Conservation (phyloP, 371 early-diverging fungal genomes). For the Circinella umbellata region DNA sequence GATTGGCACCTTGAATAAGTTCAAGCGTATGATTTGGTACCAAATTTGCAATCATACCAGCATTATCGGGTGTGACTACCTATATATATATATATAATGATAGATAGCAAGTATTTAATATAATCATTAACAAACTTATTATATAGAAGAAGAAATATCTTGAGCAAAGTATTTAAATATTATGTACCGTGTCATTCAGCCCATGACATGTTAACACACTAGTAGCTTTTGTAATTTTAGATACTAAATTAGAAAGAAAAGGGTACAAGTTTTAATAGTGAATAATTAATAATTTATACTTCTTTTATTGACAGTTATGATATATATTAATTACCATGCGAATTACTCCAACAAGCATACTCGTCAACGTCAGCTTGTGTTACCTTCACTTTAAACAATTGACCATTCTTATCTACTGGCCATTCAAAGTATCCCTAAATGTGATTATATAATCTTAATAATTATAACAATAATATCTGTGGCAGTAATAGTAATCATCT, state of each 20-base stretch:
- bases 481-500: too few species aligned
- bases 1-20: conserved; percentile 59
- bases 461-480: neutral
- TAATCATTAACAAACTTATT: too few species aligned
- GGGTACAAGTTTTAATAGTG: neutral
- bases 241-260: conserved; percentile 20
- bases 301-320: neutral
- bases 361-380: conserved; percentile 40
- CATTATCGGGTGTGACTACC: conserved; percentile 65
- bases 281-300: too few species aligned
- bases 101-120: neutral
- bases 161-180: neutral
- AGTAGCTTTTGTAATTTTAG: conserved; percentile 58
- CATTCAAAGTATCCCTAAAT: conserved; percentile 49
- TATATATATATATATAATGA: conserved; percentile 16
- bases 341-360: conserved; percentile 42
- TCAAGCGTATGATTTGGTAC: conserved; percentile 56
- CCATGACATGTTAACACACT: conserved; percentile 68
- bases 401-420: conserved; percentile 39
- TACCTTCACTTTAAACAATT: conserved; percentile 36
- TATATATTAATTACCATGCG: conserved; percentile 36
- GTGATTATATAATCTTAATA: too few species aligned
- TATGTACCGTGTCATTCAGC: conserved; percentile 40
- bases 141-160: too few species aligned
- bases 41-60: conserved; percentile 54